Conservation (phyloP, 2,329 filamentous ascomycete species). For the Penicillium sp. region DNA sequence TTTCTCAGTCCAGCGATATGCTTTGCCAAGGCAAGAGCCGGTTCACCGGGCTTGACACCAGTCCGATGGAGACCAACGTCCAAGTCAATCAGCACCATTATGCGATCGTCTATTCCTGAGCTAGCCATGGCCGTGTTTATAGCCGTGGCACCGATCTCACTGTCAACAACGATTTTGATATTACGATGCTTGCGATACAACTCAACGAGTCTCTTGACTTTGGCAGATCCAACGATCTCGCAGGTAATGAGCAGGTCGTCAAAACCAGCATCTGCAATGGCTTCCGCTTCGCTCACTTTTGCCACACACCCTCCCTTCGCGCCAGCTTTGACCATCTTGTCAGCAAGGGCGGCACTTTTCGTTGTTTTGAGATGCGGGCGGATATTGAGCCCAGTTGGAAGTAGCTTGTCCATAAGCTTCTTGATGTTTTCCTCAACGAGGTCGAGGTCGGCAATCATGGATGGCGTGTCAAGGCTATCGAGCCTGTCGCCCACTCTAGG, state of each 20-base stretch:
- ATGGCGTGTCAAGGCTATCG: conserved; percentile 52
- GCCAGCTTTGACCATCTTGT: conserved; percentile 46
- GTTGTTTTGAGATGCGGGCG: conserved; percentile 56
- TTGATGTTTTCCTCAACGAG: conserved; percentile 53
- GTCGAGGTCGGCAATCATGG: conserved; percentile 55
- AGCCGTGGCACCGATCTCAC: conserved; percentile 44
- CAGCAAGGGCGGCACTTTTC: conserved; percentile 49
- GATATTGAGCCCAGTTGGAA: conserved; percentile 47
- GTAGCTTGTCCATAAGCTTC: conserved; percentile 47
- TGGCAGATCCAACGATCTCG: conserved; percentile 49
- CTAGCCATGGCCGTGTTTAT: conserved; percentile 45
- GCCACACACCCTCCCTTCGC: conserved; percentile 54
- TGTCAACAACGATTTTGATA: conserved; percentile 51
- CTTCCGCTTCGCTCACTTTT: conserved; percentile 51
- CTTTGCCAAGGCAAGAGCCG: conserved; percentile 41
- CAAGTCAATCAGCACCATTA: conserved; percentile 48
- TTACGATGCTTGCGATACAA: conserved; percentile 40
- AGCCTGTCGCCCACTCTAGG: conserved; percentile 46
- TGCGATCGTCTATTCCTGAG: conserved; percentile 38
- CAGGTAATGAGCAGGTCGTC: conserved; percentile 53
- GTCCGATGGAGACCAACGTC: conserved; percentile 54
- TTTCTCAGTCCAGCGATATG: conserved; percentile 39
- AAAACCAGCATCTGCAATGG: conserved; percentile 45
- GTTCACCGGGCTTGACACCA: conserved; percentile 45
- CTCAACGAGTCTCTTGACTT: conserved; percentile 48